Evolutionary conservation across 139 green algal genomes (phyloP), one percentile per base, ranked within the genome.

Genomic region (Micromonas pusilla): DNA sequence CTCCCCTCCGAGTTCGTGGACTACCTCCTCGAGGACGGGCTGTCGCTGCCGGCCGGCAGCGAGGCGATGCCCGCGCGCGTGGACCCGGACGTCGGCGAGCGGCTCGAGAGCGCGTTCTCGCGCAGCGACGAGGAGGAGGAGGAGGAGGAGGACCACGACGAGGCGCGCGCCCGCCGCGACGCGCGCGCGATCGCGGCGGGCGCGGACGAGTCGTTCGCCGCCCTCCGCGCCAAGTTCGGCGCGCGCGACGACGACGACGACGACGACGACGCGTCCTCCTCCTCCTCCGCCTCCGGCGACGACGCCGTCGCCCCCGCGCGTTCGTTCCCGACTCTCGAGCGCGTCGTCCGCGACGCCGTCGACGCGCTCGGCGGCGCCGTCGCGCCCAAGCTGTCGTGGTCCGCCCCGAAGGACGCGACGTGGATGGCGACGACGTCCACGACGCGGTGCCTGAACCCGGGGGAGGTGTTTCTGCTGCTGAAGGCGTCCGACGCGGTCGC

Each of bases 311-410:
- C 45, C 9, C 45, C 45, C 45, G 45, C 16, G 28, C 57, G 23
- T 16, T 6, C 13, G 9, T 82, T 89, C 30, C 80, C 78, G 6
- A 68, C 84, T 25, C 31, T 94, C 1, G n/a, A 67, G 21, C 45
- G 25, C 0, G 65, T 57, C 1, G 64, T 96, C 1, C 37, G 83
- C 3, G 54, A 36, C 0, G 88, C 87, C 0, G 96, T 97, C 13
- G 34, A 73, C 0, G 52, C 81, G 57, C 81, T 94, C 74, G 88
- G 91, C 0, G 92, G 92, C 0, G n/a, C 30, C 0, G 91, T 96
- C 23, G 73, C 91, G 28, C 94, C 94, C 45, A 97, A 96, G 76
- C 83, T 97, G 3, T 96, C 92, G 32, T 98, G 94, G 94, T 95
- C 89, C 82, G 87, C 79, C 30, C 94, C 94, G 2, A 92, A 86